Evolutionary conservation across 1,139 yeast species (phyloP).

Genomic region (Saccharomyces hybrid): DNA sequence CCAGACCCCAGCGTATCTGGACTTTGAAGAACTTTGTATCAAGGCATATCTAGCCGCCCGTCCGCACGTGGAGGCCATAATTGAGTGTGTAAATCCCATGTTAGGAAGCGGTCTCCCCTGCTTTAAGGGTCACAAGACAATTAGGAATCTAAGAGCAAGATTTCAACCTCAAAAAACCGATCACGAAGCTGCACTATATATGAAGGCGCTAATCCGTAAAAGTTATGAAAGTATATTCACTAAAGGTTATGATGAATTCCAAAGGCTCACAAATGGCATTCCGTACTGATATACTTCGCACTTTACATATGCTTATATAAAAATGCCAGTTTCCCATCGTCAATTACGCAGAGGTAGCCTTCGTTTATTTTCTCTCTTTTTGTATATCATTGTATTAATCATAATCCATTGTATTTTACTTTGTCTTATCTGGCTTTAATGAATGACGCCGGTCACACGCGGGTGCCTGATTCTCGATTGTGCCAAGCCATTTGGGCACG

Average conservation of each 20-base stretch:
- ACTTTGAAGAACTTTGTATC: slow-evolving; percentile 94
- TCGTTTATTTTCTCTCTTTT: not conserved
- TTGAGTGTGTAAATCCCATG: slow-evolving; percentile 87
- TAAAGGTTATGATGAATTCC: slow-evolving; percentile 96
- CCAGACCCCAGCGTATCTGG: slow-evolving; percentile 76
- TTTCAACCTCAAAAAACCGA: slow-evolving; percentile 79
- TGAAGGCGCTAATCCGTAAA: slow-evolving; percentile 68
- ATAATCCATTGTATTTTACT: not conserved
- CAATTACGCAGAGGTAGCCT: not conserved
- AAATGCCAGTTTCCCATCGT: not conserved
- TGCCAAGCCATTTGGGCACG: slow-evolving; percentile 1
- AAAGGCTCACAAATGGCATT: slow-evolving; percentile 89
- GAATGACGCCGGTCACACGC: not conserved
- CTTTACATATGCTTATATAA: not conserved
- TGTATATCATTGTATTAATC: not conserved
- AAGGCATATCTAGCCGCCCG: slow-evolving; percentile 87
- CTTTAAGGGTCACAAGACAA: slow-evolving; percentile 76
- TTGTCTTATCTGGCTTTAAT: not conserved
- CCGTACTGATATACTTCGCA: slow-evolving; percentile 47
- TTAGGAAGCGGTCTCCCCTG: slow-evolving; percentile 93
- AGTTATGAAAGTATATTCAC: slow-evolving; percentile 85
- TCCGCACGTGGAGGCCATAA: slow-evolving; percentile 80
- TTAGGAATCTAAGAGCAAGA: slow-evolving; percentile 64
- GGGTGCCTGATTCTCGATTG: not conserved
- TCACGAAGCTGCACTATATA: slow-evolving; percentile 72